A percentile compares a stretch with the other conserved stretches of the same genome.
phyloP scores from a whole-genome alignment of 2,329 filamentous ascomycete genomes.

The Raffaelea albimanens region DNA sequence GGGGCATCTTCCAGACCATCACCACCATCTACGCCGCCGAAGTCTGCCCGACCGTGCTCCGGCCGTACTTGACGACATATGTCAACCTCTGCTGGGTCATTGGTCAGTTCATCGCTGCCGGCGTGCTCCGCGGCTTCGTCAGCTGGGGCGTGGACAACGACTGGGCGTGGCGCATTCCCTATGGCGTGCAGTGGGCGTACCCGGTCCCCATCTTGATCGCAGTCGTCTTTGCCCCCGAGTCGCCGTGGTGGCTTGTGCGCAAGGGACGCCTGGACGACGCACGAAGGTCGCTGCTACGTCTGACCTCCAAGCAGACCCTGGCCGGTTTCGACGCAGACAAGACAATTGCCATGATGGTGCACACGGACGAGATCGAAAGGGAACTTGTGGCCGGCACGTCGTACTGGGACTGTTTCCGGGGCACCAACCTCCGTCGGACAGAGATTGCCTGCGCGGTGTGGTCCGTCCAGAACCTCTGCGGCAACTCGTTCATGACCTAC shows the following conservation, averaged over 20 bases:
- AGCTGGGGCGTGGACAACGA: slow-evolving; percentile 9
- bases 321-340: slow-evolving; percentile 13
- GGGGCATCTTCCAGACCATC: slow-evolving; percentile 7
- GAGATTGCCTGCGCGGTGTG: slow-evolving; percentile 35
- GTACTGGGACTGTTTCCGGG: slow-evolving; percentile 42
- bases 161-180: slow-evolving; percentile 9
- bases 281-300: slow-evolving; percentile 24
- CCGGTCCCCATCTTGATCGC: slow-evolving; percentile 4
- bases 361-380: slow-evolving; percentile 48
- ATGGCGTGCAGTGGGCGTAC: slow-evolving; percentile 8
- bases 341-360: slow-evolving; percentile 40
- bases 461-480: slow-evolving; percentile 29
- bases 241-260: slow-evolving; percentile 21
- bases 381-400: slow-evolving; percentile 37
- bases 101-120: slow-evolving; percentile 9
- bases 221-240: slow-evolving; percentile 9
- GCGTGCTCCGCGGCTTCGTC: slow-evolving; percentile 8
- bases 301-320: slow-evolving; percentile 21
- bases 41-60: slow-evolving; percentile 34
- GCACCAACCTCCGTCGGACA: slow-evolving; percentile 39
- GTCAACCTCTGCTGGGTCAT: slow-evolving; percentile 21
- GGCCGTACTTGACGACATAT: slow-evolving; percentile 43
- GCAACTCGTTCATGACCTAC: slow-evolving; percentile 39
- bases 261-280: slow-evolving; percentile 31
- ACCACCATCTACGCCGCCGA: slow-evolving; percentile 35